Evolutionary conservation across 805 yeast species (phyloP), one percentile per base, ranked within the genome.

Genomic region (Candida railenensis): DNA sequence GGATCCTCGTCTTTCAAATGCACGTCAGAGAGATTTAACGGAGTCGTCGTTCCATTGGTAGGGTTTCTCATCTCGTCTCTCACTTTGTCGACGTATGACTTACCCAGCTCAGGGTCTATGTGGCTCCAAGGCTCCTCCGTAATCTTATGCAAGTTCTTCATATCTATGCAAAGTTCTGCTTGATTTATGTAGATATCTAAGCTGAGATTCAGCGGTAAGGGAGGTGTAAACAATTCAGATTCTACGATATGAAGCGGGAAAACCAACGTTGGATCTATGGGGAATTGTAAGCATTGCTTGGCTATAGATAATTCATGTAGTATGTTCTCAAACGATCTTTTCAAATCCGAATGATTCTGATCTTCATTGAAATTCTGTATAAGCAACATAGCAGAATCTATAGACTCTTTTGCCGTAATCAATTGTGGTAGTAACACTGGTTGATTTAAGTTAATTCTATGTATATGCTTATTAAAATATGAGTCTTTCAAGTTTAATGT

Each of bases 81-180:
- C 22, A 85, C 66, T 22, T 65, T 66, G 60, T 86, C 92, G 3
- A 81, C 76, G 55, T 80, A 75, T 3, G 87, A 80, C 43, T 70
- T 67, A 0, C 81, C 81, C 2, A 56, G 44, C 3, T 50, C 50
- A 5, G 66, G 64, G 47, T 81, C 77, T 4, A 83, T 73, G 3
- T 72, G 65, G 48, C 77, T 66, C 91, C 91, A 86, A 1, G 91
- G 91, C 47, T 67, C 70, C 49, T 77, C 81, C 0, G 72, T 72
- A 7, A 85, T 74, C 19, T 63, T 63, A 30, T 65, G 68, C 33
- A 85, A 57, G 43, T 75, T 74, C 55, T 80, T 78, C 47, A 83
- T 63, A 45, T 85, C 90, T 4, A 84, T 62, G 20, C 83, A 72
- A 3, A 85, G 58, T 54, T 86, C 90, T 18, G 84, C 81, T 58